Evolutionary conservation across 2,329 filamentous ascomycete genomes (phyloP).

Genomic region (Ilyonectria sp.): DNA sequence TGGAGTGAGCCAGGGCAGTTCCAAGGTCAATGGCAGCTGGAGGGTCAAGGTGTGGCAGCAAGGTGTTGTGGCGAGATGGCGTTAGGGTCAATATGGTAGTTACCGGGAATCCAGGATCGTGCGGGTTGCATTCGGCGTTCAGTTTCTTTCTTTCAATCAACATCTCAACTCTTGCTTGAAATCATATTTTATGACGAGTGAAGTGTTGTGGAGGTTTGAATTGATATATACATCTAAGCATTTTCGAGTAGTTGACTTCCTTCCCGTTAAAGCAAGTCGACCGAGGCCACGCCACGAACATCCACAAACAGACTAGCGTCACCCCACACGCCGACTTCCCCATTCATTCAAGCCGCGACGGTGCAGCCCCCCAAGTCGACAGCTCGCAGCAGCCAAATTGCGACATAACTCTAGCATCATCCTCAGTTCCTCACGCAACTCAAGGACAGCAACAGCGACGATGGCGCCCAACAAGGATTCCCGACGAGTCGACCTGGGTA

Average conservation of each 20-base stretch:
- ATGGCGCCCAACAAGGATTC: constrained; percentile 63
- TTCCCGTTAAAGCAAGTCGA: constrained; percentile 39
- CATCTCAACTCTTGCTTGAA: background rate
- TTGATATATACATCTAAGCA: background rate
- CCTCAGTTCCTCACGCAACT: constrained; percentile 23
- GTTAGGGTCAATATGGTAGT: background rate
- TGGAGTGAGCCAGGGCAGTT: background rate
- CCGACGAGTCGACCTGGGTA: constrained; percentile 62
- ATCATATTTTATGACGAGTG: background rate
- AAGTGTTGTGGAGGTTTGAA: background rate
- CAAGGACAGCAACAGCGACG: constrained; percentile 25
- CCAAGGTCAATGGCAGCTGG: background rate
- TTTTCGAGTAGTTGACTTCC: background rate
- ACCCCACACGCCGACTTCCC: constrained; percentile 33
- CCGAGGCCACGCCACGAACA: constrained; percentile 30
- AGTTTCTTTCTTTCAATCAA: background rate
- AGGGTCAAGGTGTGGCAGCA: background rate
- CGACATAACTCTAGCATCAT: constrained; percentile 36
- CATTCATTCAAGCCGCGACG: constrained; percentile 32
- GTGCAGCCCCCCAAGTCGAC: constrained; percentile 20
- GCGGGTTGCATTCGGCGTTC: background rate
- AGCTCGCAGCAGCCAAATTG: constrained; percentile 41
- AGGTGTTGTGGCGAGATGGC: too few relatives aligned
- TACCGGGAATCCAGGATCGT: background rate
- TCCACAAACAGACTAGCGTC: constrained; percentile 31